Evolutionary conservation across 1,284 basidiomycete species (phyloP), one percentile per base, ranked within the genome.

Genomic region (Fomitopsis schrenkii): DNA sequence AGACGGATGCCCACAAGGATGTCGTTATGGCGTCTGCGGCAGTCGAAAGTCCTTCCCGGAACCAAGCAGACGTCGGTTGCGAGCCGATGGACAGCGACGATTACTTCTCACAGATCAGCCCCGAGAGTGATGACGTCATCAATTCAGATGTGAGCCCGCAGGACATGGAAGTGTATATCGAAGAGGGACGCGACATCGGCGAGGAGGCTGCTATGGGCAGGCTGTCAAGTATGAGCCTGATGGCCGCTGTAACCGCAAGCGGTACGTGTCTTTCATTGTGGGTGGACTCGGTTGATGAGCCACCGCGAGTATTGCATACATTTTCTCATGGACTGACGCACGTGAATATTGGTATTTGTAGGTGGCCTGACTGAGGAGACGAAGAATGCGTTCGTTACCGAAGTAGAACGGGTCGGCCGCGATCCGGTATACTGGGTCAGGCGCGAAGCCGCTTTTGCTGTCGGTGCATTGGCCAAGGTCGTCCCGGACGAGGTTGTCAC

Each of bases 201-300:
- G 80, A 85, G 68, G 94, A 97, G 71, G 93, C 92, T 14, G 88
- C 92, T 1, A 84, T 96, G 17, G 96, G 95, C 3, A 84, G 95
- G 61, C 81, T 97, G 59, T 93, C 94, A 6, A 95, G 94, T 63
- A 94, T 98, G 90, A 95, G 93, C 71, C 77, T 98, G 60, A 93
- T 98, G 76, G 94, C 93, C 40, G 91, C 93, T 7, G 87, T 95
- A 36, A 84, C 88, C 38, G 88, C 90, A 8, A 86, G 84, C 63
- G 87, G 90, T 91, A 71, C 70, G 83, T 71, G 4, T 70, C 62
- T 63, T 53, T 61, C 64, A 36, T 46, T 60, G 33, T 38, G 41
- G 41, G 45, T 30, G 30, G 60, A 61, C 45, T 63, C 60, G 56
- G 28, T 45, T 54, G 57, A 48, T 50, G 46, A 9, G 63, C 35